Evolutionary conservation across 345 rosid species (phyloP), one percentile per base, ranked within the genome.

Genomic region (Eutrema heterophyllum): DNA sequence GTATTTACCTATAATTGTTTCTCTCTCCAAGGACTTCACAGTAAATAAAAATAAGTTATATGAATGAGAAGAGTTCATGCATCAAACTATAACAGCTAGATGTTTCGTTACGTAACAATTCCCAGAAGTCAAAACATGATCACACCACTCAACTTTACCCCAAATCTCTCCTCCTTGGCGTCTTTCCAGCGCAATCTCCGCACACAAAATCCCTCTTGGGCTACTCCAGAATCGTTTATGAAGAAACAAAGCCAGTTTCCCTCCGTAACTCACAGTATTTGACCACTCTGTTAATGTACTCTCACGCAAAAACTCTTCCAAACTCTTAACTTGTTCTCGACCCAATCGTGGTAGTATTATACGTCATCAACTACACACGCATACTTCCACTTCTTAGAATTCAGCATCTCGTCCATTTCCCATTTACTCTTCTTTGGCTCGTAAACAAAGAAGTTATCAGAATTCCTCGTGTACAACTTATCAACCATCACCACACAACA

Each of bases 71-170:
- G 24, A 41, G 15, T 41, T 41, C 7, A 41, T 41, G 18, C 49
- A n/a, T 45, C 49, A 45, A 45, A 45, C 9, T 8, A 2, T 2
- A n/a, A 43, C 48, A 43, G 16, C 3, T 43, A 43, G 2, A 14
- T 3, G 5, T 5, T 14, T 43, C 2, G 0, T 5, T 6, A 2
- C 0, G 18, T 2, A 0, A 6, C 0, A 0, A n/a, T 2, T 2
- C 7, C 0, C 8, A 45, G 21, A 16, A 14, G 14, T 8, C 9
- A 45, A 6, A n/a, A 45, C 21, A 1, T 6, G 49, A 45, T 45
- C 49, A 2, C 33, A 51, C 56, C 56, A 51, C 56, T 51, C 56
- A 50, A 50, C 30, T 50, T 24, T 5, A 11, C 56, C 33, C 56
- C n/a, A 51, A 11, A 51, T 51, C n/a, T 51, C 35, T 3, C 57